phyloP scores from a whole-genome alignment of 352 stramenopile genomes.

The Thraustochytrium striatum region DNA sequence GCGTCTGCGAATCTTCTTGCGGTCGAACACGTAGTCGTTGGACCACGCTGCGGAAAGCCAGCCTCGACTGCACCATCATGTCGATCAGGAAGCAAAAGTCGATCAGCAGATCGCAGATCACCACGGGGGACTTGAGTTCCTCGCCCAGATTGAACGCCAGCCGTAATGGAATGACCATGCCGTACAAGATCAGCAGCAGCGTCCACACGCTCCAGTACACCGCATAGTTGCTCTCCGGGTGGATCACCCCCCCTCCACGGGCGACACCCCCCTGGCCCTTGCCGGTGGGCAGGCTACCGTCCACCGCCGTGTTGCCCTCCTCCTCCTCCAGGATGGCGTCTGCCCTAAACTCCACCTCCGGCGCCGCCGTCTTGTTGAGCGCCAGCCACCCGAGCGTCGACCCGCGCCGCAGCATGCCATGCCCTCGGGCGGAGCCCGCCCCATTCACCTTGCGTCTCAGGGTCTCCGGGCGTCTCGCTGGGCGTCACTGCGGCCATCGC shows the following conservation, averaged over 20 bases:
- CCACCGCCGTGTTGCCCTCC: no score
- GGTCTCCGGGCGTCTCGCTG: no score
- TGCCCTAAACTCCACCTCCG: no score
- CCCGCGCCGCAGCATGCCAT: no score
- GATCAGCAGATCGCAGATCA: constrained; percentile 28
- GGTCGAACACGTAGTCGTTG: constrained; percentile 33
- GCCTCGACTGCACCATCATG: constrained; percentile 36
- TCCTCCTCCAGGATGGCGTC: no score
- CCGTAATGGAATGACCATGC: constrained; percentile 29
- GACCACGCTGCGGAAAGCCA: neutral
- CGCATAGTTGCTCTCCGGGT: constrained; percentile 20
- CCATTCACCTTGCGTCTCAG: no score
- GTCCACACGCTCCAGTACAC: constrained; percentile 30
- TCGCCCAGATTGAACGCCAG: constrained; percentile 18
- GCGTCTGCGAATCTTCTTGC: neutral
- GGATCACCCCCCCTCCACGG: constrained; percentile 4
- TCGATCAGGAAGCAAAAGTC: constrained; percentile 27
- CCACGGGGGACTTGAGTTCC: neutral
- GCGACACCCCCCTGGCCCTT: no score
- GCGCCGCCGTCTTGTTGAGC: no score
- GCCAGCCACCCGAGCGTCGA: no score
- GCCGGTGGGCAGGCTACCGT: no score
- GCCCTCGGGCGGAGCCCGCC: no score
- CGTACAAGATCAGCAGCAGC: constrained; percentile 29
- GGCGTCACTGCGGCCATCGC: no score